Evolutionary conservation across 257 asterid species (phyloP).

Genomic region (Scutellaria galericulata): DNA sequence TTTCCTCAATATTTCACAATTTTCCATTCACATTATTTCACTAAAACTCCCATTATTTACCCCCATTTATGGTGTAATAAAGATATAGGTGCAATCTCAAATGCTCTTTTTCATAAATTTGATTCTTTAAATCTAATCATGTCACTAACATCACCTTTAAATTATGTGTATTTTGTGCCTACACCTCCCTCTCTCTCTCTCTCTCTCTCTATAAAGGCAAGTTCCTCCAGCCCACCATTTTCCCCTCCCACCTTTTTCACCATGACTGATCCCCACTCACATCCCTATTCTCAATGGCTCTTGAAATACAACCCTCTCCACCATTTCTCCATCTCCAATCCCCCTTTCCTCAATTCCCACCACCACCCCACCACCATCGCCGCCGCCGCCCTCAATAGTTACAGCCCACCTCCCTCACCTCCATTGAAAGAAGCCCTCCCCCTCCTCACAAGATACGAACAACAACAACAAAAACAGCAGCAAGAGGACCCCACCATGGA

Average conservation of each 20-base stretch:
- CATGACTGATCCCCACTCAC: constrained; percentile 70
- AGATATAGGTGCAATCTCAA: constrained; percentile 27
- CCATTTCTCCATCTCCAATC: constrained; percentile 41
- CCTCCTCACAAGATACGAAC: constrained; percentile 45
- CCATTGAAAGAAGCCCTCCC: constrained; percentile 71
- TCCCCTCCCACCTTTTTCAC: constrained; percentile 42
- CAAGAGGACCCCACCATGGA: constrained; percentile 39
- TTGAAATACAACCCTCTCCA: constrained; percentile 49
- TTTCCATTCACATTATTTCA: too few species aligned
- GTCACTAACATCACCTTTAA: constrained; percentile 38
- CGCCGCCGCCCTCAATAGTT: not conserved
- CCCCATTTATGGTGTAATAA: constrained; percentile 32
- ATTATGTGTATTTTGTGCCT: constrained; percentile 13
- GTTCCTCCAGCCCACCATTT: constrained; percentile 37
- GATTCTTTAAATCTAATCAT: constrained; percentile 39
- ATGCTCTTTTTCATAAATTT: constrained; percentile 33
- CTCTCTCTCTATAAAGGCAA: constrained; percentile 48
- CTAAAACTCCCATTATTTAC: not conserved
- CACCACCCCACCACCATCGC: constrained; percentile 26
- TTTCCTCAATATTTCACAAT: too few species aligned
- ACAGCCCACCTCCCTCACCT: constrained; percentile 60
- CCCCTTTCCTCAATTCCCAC: constrained; percentile 25
- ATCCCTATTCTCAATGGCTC: constrained; percentile 50
- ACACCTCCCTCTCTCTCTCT: constrained; percentile 10
- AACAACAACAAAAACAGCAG: constrained; percentile 35